Percentiles rank a stretch among this genome's conserved stretches.
These are phyloP conservation scores for Rhizopus delemar DNA, from an alignment of 371 early-diverging fungal genomes.

Conservation along the genomic window DNA sequence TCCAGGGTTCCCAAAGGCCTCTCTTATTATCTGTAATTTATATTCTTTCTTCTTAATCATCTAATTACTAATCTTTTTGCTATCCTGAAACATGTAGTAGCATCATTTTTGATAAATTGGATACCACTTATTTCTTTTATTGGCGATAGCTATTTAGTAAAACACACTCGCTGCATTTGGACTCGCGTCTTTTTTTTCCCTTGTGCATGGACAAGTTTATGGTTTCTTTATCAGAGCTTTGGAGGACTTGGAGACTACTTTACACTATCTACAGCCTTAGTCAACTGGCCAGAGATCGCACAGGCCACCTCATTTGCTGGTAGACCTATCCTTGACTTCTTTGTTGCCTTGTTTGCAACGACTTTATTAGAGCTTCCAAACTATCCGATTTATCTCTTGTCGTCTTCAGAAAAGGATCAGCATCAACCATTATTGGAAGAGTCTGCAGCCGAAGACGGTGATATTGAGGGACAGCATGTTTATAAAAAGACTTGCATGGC, in stretches of 20 bases:
- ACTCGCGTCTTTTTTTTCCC: conserved; percentile 34
- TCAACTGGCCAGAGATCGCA: conserved; percentile 33
- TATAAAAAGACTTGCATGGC: background rate
- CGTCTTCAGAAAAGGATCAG: background rate
- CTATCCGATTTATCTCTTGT: background rate
- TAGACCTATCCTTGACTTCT: conserved; percentile 34
- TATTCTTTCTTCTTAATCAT: background rate
- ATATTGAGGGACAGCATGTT: background rate
- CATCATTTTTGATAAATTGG: conserved; percentile 7
- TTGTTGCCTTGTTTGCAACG: conserved; percentile 32
- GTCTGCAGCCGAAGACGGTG: background rate
- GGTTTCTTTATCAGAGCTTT: conserved; percentile 18
- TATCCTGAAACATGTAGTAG: background rate
- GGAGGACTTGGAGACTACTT: conserved; percentile 31
- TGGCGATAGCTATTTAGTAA: conserved; percentile 18
- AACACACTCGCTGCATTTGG: conserved; percentile 3
- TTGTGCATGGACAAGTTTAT: conserved; percentile 30
- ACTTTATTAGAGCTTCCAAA: conserved; percentile 21
- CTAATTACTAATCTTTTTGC: background rate
- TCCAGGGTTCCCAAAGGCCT: conserved; percentile 19
- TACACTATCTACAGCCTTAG: conserved; percentile 20
- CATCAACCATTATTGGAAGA: background rate
- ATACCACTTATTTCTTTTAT: conserved; percentile 2
- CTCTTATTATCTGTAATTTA: conserved; percentile 17
- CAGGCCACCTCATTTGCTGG: conserved; percentile 34